Base-by-base conservation (phyloP, 495 filamentous ascomycete species). In the Penicillium steckii region DNA sequence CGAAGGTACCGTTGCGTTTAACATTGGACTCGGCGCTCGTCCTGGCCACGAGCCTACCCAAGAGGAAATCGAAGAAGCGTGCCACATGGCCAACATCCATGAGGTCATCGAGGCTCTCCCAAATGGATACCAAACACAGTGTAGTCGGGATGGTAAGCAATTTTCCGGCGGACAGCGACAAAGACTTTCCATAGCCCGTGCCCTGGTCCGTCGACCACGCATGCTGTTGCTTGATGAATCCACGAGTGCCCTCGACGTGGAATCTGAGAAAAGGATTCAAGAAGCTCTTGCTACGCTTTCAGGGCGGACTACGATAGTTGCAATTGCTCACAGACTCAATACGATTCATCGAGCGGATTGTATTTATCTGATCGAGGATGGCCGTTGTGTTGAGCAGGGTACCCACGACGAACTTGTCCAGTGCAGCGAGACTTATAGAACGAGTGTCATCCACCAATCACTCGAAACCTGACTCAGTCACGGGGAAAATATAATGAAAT, bases 91-190 rank as follows among this genome's bases (percentile, higher is more conserved):
- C 42, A 78, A 80, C 46, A 80, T 86, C 56, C 80, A 85, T 60
- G 78, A 84, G 17, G 74, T 74, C 10, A 80, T 88, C 54, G 59
- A 65, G 48, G 63, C 66, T 1, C 57, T 86, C 27, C 83, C 83
- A 0, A 70, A 85, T 2, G 82, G 82, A 4, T 88, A 88, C 53
- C 68, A 85, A 40, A 87, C 85, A 0, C 65, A 74, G n/a, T 83
- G 83, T 40, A 85, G 84, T 3, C 74, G 75, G 33, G 81, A 83
- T 48, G 85, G 86, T 0, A 72, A 83, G 4, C 22, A 74, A 27
- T 75, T 94, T 42, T 86, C 81, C 0, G 89, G 88, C 8, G 89
- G 88, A 0, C 89, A 94, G 68, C 82, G 82, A 59, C 89, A 92
- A 66, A 77, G 88, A 3, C 67, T 92, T n/a, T 80, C 84, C 5